Base-by-base conservation (phyloP, 306 rosid species). In the Hippophae tibetana region DNA sequence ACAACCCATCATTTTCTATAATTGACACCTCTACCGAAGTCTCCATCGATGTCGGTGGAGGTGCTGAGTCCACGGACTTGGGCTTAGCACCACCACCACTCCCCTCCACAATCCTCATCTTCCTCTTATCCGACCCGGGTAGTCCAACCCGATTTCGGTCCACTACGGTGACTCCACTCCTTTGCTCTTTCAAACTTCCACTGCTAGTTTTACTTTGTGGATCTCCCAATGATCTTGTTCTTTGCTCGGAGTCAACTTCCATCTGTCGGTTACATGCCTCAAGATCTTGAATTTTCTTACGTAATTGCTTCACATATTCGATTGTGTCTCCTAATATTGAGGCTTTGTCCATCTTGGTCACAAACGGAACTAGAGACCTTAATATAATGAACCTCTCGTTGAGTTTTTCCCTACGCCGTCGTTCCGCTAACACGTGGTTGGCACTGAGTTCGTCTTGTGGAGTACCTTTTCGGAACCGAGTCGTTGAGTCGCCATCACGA, bases 341-440 rank as follows among this genome's bases (percentile, higher is more conserved):
- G 2, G 96, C 95, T 54, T 92, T 84, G 79, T 92, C 99, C 96
- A 88, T 92, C 67, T 86, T 92, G 12, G 99, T 92, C 18, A 86
- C 90, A 45, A 92, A 92, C 0, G 99, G 99, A 1, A 92, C 95
- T 0, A 88, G 62, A 0, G 99, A 92, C 61, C 99, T 74, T 1
- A 92, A 53, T 2, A 92, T 83, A 26, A 92, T 77, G 75, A 92
- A 88, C 73, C 89, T 76, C 69, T 92, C 90, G 52, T 92, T 85
- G 3, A 92, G 90, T 66, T 82, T 83, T 78, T 92, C 99, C 1
- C 89, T 76, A 4, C 86, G 84, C 9, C 95, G 85, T 2, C 95
- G 82, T 65, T 86, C 97, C 0, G 98, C 93, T 7, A 92, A 73
- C 26, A 87, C 96, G 57, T 90, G 97, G 66, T 87, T 90, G 13